phyloP scores from a whole-genome alignment of 2,329 filamentous ascomycete species.

The Colletotrichum sp. region DNA sequence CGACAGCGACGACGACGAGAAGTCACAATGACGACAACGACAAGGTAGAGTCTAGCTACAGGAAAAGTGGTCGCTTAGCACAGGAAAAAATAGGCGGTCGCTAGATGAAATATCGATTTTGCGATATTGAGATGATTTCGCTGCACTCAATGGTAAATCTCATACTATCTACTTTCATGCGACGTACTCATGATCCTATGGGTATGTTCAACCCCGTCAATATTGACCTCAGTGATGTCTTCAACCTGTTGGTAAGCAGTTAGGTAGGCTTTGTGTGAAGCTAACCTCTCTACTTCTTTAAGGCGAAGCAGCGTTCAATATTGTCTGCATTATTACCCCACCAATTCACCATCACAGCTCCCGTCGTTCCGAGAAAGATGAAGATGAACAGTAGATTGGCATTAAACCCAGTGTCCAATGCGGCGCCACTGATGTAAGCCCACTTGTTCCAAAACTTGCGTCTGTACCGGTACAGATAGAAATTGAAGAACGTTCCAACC shows the following conservation, averaged over 20 bases:
- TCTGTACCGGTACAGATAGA: slow-evolving; percentile 58
- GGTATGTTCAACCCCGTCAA: not conserved
- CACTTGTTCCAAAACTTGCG: slow-evolving; percentile 65
- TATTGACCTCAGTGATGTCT: not conserved
- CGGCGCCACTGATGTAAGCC: slow-evolving; percentile 67
- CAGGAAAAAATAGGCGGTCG: not conserved
- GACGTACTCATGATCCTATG: not conserved
- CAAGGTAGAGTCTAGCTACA: not conserved
- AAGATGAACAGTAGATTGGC: slow-evolving; percentile 66
- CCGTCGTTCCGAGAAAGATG: slow-evolving; percentile 61
- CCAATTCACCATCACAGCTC: slow-evolving; percentile 65
- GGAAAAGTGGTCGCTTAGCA: not conserved
- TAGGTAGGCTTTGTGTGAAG: not conserved
- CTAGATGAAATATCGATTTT: not conserved
- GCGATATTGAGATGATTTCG: not conserved
- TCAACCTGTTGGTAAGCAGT: not conserved
- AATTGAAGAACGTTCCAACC: slow-evolving; percentile 65
- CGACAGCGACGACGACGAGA: not conserved
- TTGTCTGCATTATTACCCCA: slow-evolving; percentile 64
- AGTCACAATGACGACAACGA: not conserved
- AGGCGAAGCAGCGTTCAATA: slow-evolving; percentile 64
- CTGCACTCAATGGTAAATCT: not conserved
- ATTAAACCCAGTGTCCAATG: slow-evolving; percentile 68
- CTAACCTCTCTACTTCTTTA: slow-evolving; percentile 26
- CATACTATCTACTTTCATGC: not conserved